These are phyloP conservation scores for Pulveroboletus frians DNA, from an alignment of 768 basidiomycete genomes.

Conservation along the genomic window DNA sequence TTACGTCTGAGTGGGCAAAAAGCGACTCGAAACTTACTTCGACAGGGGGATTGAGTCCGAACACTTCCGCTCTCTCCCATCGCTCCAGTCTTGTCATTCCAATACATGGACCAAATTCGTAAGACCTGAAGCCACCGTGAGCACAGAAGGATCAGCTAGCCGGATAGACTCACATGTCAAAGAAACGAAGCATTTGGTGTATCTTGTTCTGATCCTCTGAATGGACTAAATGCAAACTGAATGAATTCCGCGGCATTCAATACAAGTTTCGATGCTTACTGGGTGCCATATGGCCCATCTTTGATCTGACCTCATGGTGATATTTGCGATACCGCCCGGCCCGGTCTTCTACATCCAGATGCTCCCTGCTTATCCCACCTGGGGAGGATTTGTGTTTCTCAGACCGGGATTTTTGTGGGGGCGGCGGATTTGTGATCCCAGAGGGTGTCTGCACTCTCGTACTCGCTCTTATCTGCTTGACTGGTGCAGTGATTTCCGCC, in stretches of 20 bases:
- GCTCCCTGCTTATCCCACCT: constrained; percentile 16
- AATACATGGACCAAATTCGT: constrained; percentile 76
- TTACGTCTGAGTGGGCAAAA: neutral
- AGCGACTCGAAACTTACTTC: constrained; percentile 46
- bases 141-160: neutral
- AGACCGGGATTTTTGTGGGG: constrained; percentile 1
- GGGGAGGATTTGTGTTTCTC: constrained; percentile 3
- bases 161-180: constrained; percentile 55
- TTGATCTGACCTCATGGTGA: constrained; percentile 41
- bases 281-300: constrained; percentile 52
- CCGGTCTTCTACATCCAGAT: constrained; percentile 42
- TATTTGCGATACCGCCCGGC: constrained; percentile 49
- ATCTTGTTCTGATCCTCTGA: constrained; percentile 54
- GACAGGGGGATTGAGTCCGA: constrained; percentile 74
- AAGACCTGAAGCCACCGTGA: constrained; percentile 43
- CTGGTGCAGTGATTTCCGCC: constrained; percentile 9
- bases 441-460: constrained; percentile 13
- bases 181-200: constrained; percentile 70
- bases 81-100: constrained; percentile 78
- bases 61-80: constrained; percentile 77
- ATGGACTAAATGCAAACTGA: constrained; percentile 48
- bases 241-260: constrained; percentile 2
- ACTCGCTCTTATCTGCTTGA: constrained; percentile 24
- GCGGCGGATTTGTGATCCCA: constrained; percentile 1
- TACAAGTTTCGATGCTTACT: constrained; percentile 41